These are phyloP conservation scores for Fusarium ramigenum DNA, from an alignment of 2,329 filamentous ascomycete species.

Conservation along the genomic window DNA sequence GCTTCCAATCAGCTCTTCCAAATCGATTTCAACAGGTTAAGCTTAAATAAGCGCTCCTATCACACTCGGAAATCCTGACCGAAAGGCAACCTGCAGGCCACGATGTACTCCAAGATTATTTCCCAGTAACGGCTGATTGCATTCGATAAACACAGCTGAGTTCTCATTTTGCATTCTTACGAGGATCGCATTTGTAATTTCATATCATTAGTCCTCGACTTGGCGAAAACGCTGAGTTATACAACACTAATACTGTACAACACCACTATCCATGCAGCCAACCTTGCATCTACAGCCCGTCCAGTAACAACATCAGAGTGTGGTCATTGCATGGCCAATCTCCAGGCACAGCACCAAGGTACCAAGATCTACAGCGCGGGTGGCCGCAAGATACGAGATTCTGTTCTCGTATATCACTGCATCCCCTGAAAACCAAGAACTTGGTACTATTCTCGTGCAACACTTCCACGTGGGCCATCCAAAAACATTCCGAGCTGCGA, in stretches of 20 bases:
- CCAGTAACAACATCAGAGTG: not conserved
- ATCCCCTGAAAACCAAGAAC: not conserved
- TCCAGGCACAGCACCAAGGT: not conserved
- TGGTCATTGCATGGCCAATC: conserved; percentile 3
- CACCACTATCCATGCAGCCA: conserved; percentile 7
- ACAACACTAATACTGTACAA: conserved; percentile 1
- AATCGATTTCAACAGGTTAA: not conserved
- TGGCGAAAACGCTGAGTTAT: conserved; percentile 13
- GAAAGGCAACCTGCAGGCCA: not conserved
- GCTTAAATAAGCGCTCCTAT: not conserved
- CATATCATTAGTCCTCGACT: not conserved
- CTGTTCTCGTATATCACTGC: conserved; percentile 23
- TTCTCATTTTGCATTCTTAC: not conserved
- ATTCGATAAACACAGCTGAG: not conserved
- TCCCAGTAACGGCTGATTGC: not conserved
- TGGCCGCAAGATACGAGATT: conserved; percentile 30
- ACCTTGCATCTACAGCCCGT: conserved; percentile 3
- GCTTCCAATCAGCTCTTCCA: not conserved
- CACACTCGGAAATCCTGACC: not conserved
- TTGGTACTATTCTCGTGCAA: not conserved
- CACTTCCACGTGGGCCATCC: not conserved
- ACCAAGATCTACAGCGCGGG: conserved; percentile 16
- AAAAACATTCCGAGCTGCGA: not conserved
- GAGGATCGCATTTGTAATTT: not conserved
- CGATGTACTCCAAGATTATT: not conserved